A percentile compares a stretch with the other conserved stretches of the same genome.
Evolutionary conservation across 2,329 filamentous ascomycete species (phyloP).

Genomic region (Ascocoryne sarcoides): DNA sequence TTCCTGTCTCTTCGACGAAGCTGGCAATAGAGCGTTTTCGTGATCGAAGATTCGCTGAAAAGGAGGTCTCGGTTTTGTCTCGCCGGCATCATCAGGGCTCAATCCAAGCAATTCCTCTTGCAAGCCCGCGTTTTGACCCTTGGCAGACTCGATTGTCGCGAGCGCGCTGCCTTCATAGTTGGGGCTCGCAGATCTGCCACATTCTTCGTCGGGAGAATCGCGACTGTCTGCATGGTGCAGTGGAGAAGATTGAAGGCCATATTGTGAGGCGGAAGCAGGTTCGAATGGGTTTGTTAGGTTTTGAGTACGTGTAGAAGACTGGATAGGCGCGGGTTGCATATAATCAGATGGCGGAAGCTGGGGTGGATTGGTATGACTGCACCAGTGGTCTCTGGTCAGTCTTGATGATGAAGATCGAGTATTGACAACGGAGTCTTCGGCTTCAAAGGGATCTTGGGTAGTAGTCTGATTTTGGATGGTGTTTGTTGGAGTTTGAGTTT

Average conservation of each 20-base stretch:
- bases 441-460: too few relatives aligned
- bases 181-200: slow-evolving; percentile 7
- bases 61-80: slow-evolving; percentile 23
- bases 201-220: slow-evolving; percentile 22
- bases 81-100: slow-evolving; percentile 33
- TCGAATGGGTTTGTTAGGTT: slow-evolving; percentile 31
- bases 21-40: slow-evolving; percentile 47
- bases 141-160: slow-evolving; percentile 4
- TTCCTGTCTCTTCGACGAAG: slow-evolving; percentile 32
- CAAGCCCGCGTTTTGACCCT: slow-evolving; percentile 36
- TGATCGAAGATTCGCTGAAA: slow-evolving; percentile 48
- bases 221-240: slow-evolving; percentile 31
- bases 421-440: slow-evolving; percentile 34
- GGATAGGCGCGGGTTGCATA: slow-evolving; percentile 54
- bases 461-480: slow-evolving; percentile 32
- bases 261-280: slow-evolving; percentile 36
- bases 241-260: slow-evolving; percentile 46
- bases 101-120: slow-evolving; percentile 44
- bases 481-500: slow-evolving; percentile 29
- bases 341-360: slow-evolving; percentile 37
- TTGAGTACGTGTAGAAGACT: slow-evolving; percentile 36
- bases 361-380: slow-evolving; percentile 24
- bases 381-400: slow-evolving; percentile 28
- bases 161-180: slow-evolving; percentile 25
- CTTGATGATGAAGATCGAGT: slow-evolving; percentile 33